These are phyloP conservation scores for Dillenia turbinata DNA, from an alignment of 164 flowering plant genomes.

Conservation along the genomic window DNA sequence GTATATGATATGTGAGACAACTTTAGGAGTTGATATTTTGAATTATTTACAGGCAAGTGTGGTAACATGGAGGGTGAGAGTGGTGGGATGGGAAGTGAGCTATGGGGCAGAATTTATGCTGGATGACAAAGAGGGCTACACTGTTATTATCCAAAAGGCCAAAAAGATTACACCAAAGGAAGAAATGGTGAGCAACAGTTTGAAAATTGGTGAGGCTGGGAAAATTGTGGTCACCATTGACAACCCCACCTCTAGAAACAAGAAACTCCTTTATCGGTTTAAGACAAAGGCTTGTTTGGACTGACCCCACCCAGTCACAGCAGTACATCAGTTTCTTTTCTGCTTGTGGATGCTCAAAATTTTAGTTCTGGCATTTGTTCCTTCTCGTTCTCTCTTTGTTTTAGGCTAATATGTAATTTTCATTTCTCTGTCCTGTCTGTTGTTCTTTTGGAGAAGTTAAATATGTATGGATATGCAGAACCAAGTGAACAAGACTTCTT, in stretches of 20 bases:
- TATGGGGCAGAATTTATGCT: conserved; percentile 81
- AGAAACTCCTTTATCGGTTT: conserved; percentile 23
- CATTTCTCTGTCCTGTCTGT: too few species aligned
- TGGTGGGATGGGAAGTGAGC: conserved; percentile 77
- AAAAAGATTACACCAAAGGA: conserved; percentile 53
- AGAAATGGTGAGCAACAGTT: conserved; percentile 47
- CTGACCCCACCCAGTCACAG: not conserved
- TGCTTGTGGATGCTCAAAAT: not conserved
- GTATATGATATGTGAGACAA: too few species aligned
- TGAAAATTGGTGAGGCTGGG: conserved; percentile 16
- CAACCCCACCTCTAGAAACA: conserved; percentile 23
- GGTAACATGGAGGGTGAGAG: conserved; percentile 74
- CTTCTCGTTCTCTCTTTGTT: too few species aligned
- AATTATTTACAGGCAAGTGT: conserved; percentile 34
- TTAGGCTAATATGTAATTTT: too few species aligned
- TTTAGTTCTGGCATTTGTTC: too few species aligned
- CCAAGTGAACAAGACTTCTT: too few species aligned
- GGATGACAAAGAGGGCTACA: conserved; percentile 56
- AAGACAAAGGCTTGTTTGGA: conserved; percentile 17
- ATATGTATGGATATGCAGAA: not conserved
- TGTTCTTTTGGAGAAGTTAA: too few species aligned
- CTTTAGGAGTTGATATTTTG: not conserved
- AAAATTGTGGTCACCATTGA: conserved; percentile 26
- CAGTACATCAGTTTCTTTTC: not conserved
- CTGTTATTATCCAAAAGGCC: conserved; percentile 60